Conservation (phyloP, 2,329 filamentous ascomycete genomes). For the Sordariomycetes sp. region DNA sequence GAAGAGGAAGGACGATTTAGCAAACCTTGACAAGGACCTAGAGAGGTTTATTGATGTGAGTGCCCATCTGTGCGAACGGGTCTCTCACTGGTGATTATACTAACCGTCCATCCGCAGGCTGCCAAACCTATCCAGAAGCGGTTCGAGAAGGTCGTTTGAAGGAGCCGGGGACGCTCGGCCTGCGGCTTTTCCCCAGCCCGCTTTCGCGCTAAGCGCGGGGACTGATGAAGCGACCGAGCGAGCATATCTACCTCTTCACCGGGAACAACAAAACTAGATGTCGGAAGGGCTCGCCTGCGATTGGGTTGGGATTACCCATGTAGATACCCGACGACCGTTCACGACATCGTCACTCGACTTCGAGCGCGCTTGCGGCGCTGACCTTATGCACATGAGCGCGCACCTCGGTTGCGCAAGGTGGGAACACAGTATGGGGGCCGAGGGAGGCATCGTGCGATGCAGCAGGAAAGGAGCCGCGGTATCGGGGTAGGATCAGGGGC, state of each 20-base stretch:
- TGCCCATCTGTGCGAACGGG: conserved; percentile 7
- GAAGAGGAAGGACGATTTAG: conserved; percentile 84
- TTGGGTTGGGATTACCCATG: not conserved
- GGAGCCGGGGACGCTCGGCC: not conserved
- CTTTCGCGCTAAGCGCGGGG: not conserved
- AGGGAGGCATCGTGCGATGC: too few relatives aligned
- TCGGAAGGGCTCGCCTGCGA: not conserved
- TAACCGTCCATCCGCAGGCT: conserved; percentile 35
- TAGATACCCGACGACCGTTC: not conserved
- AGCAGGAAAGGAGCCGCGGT: too few relatives aligned
- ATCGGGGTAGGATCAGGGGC: too few relatives aligned
- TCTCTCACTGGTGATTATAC: conserved; percentile 4
- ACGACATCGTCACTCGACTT: too few relatives aligned
- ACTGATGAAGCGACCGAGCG: not conserved
- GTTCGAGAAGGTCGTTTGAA: conserved; percentile 59
- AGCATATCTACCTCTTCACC: not conserved
- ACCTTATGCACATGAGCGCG: too few relatives aligned
- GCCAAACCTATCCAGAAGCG: conserved; percentile 80
- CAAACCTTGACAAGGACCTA: conserved; percentile 78
- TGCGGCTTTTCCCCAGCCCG: not conserved
- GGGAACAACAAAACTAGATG: not conserved
- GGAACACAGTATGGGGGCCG: too few relatives aligned
- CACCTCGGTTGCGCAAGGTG: too few relatives aligned
- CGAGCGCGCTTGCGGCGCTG: too few relatives aligned
- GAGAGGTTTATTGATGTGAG: conserved; percentile 86